Evolutionary conservation across 1,284 basidiomycete genomes (phyloP), one percentile per base, ranked within the genome.

Genomic region (Entoloma clypeatum): DNA sequence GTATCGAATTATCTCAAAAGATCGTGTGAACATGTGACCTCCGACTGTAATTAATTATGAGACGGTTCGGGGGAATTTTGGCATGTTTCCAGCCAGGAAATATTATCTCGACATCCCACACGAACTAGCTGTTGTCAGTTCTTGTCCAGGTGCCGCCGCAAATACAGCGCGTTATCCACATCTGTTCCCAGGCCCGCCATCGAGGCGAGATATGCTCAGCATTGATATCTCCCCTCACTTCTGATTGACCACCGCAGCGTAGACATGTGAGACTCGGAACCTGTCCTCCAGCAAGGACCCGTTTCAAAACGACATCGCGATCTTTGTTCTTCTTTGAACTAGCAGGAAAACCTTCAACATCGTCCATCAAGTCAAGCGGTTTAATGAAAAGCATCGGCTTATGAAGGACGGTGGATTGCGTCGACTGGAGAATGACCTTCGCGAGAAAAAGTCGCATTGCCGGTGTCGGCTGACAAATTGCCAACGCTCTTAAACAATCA

Each of bases 351-450:
- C 54, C 66, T 16, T 65, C 54, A 17, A 79, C 58, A 7, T 77
- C 78, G 49, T 84, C 81, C 3, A 84, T 63, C 8, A 88, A 69
- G 45, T 87, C 82, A 6, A 58, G 62, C 2, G 81, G 70, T 55
- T 81, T 86, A 54, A 88, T 71, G 56, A 87, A 88, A 19, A 88
- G 64, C 9, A 68, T 70, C 1, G 80, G 63, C 51, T 81, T 82
- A 60, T 82, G 71, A 28, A 86, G 60, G 7, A 75, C 63, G 2
- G 67, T 55, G 3, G 76, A 69, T 17, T 63, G 57, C 3, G 67
- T 65, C 17, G 87, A 58, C 39, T 68, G 69, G 22, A 65, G 58
- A 13, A 79, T 59, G 21, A 70, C 58, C 41, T 65, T 67, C 37
- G 57, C 62, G 17, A 85, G 52, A 34, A 64, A 53, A 1, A 59